Evolutionary conservation across 805 yeast genomes (phyloP).

Genomic region (Candida easanensis): DNA sequence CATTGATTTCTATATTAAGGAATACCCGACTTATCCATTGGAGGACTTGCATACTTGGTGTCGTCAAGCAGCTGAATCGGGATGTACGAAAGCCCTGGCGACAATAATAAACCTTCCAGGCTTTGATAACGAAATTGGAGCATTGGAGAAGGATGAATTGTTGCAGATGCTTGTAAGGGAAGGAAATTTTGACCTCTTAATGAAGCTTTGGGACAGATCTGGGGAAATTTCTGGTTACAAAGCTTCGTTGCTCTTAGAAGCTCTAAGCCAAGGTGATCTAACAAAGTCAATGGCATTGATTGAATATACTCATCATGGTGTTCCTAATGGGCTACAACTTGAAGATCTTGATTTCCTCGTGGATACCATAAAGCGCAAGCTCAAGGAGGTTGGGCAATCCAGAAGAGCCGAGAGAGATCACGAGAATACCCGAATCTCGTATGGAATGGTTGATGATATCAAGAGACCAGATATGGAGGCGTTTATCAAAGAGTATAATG

Average conservation of each 20-base stretch:
- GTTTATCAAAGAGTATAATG: background rate
- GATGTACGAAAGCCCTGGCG: background rate
- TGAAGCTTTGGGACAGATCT: slow-evolving; percentile 5
- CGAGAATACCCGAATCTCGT: slow-evolving; percentile 1
- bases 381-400: slow-evolving; percentile 2
- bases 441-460: slow-evolving; percentile 5
- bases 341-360: slow-evolving; percentile 16
- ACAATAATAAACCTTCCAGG: background rate
- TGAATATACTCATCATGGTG: background rate
- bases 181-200: background rate
- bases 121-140: background rate
- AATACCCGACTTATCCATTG: background rate
- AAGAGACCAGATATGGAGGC: slow-evolving; percentile 21
- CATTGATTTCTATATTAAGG: slow-evolving; percentile 3
- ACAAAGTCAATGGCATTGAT: background rate
- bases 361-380: slow-evolving; percentile 4
- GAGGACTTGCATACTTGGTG: slow-evolving; percentile 13
- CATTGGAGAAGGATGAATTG: background rate
- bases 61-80: slow-evolving; percentile 1
- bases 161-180: background rate
- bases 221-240: background rate
- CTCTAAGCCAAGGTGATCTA: background rate
- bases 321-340: background rate
- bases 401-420: slow-evolving; percentile 6
- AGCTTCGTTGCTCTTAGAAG: slow-evolving; percentile 1